A percentile compares a stretch with the other conserved stretches of the same genome.
Conservation (phyloP, 2,329 filamentous ascomycete genomes). For the Ceratocystis albifundus region DNA sequence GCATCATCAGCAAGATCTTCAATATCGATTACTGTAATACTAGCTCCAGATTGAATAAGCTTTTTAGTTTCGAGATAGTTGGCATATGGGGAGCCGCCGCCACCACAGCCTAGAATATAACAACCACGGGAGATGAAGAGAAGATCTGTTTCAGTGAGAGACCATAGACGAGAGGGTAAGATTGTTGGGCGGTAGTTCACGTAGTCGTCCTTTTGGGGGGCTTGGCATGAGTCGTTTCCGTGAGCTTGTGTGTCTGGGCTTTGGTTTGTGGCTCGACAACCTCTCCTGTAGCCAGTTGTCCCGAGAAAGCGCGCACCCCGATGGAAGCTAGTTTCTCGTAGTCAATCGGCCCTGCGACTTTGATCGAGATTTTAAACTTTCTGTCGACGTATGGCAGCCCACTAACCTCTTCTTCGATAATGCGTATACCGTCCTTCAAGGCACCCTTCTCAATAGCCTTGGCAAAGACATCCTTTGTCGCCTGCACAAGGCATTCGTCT, state of each 20-base stretch:
- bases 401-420: constrained; percentile 25
- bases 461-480: constrained; percentile 23
- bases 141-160: constrained; percentile 26
- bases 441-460: constrained; percentile 25
- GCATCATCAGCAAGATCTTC: constrained; percentile 25
- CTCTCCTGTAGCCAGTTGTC: neutral
- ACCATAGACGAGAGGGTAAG: constrained; percentile 23
- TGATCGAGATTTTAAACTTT: constrained; percentile 25
- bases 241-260: neutral
- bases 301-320: constrained; percentile 4
- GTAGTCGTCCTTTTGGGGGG: constrained; percentile 29
- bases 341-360: constrained; percentile 25
- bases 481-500: constrained; percentile 23
- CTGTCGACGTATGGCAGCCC: constrained; percentile 26
- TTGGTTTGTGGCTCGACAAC: constrained; percentile 4
- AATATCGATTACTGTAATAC: constrained; percentile 24
- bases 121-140: constrained; percentile 26
- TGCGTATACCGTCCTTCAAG: constrained; percentile 18
- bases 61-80: constrained; percentile 25
- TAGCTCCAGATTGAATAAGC: constrained; percentile 24
- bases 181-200: constrained; percentile 40
- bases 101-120: constrained; percentile 27
- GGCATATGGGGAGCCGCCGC: constrained; percentile 26
- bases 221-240: neutral
- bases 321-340: constrained; percentile 23